Base-by-base conservation (phyloP, 2,329 filamentous ascomycete species). In the Ophiostoma perfectum region DNA sequence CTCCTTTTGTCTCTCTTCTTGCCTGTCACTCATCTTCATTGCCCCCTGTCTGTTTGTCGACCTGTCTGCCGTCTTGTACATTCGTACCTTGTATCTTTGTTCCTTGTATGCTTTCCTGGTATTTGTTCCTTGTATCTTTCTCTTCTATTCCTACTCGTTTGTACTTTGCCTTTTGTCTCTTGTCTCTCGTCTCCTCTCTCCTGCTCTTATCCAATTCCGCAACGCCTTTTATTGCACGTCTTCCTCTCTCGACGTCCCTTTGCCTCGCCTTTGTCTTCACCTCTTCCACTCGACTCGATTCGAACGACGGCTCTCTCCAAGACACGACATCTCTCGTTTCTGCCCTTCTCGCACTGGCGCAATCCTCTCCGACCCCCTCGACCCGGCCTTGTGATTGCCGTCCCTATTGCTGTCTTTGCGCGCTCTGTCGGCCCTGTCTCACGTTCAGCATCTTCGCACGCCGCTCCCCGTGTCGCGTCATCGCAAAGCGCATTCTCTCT, bases 91-190 rank as follows among this genome's bases (percentile, higher is more conserved):
- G 6, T 47, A 5, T 5, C 16, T 14, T 47, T 47, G 12, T 47
- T 47, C 4, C 5, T 47, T 16, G 2, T 47, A 16, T 47, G 11
- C 44, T 47, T 16, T 47, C 14, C 45, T 47, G 4, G 12, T 45
- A 45, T 9, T 58, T 11, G n/a, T 58, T 58, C 27, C 49, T 55
- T 55, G 49, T 55, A 18, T 55, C 49, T 55, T 55, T 55, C 12
- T 47, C 45, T 14, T 47, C 12, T 47, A 14, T 14, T 14, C 16
- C 45, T 47, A 14, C 45, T 47, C 45, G 9, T 3, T 16, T 47
- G 12, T 47, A 47, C 45, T 14, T 16, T 47, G 42, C 42, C 42
- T 47, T 16, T 47, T 16, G 49, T 55, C 7, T 55, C 49, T 55
- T 27, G 49, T 55, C 9, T 36, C 18, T 55, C 8, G 4, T 55